Percentiles rank a stretch among this genome's conserved stretches.
These are phyloP conservation scores for Drechslera avenae DNA, from an alignment of 2,329 filamentous ascomycete species.

Conservation along the genomic window DNA sequence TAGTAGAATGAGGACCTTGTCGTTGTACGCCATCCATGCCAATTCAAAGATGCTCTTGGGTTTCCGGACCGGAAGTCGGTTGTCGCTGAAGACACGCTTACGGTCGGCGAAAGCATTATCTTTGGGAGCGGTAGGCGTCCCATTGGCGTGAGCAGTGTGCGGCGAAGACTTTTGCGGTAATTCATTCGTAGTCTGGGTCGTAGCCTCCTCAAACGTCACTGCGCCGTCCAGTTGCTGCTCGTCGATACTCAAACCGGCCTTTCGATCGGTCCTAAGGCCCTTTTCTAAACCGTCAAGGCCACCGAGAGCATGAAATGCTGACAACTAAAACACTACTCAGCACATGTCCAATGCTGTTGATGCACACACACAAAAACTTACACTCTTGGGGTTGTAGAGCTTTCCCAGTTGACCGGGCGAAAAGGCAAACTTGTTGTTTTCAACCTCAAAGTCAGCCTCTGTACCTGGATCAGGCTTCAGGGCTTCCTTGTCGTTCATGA, in stretches of 20 bases:
- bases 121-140: slow-evolving; percentile 29
- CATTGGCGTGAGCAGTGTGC: slow-evolving; percentile 21
- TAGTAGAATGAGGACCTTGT: slow-evolving; percentile 66
- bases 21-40: slow-evolving; percentile 83
- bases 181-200: slow-evolving; percentile 30
- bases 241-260: slow-evolving; percentile 70
- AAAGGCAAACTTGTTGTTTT: slow-evolving; percentile 81
- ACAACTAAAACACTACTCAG: slow-evolving; percentile 3
- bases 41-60: slow-evolving; percentile 71
- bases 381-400: slow-evolving; percentile 78
- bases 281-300: slow-evolving; percentile 75
- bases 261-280: slow-evolving; percentile 69
- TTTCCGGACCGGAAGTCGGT: slow-evolving; percentile 71
- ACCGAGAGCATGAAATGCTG: slow-evolving; percentile 74
- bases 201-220: slow-evolving; percentile 71
- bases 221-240: slow-evolving; percentile 68
- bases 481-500: slow-evolving; percentile 70
- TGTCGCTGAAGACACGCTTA: slow-evolving; percentile 71
- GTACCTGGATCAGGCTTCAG: slow-evolving; percentile 77
- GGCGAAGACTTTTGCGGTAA: slow-evolving; percentile 25
- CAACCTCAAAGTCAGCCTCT: slow-evolving; percentile 69
- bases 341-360: background rate
- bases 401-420: slow-evolving; percentile 81
- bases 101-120: slow-evolving; percentile 62
- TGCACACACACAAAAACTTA: slow-evolving; percentile 46